phyloP scores from a whole-genome alignment of 257 asterid species.

The Handroanthus guayacan region DNA sequence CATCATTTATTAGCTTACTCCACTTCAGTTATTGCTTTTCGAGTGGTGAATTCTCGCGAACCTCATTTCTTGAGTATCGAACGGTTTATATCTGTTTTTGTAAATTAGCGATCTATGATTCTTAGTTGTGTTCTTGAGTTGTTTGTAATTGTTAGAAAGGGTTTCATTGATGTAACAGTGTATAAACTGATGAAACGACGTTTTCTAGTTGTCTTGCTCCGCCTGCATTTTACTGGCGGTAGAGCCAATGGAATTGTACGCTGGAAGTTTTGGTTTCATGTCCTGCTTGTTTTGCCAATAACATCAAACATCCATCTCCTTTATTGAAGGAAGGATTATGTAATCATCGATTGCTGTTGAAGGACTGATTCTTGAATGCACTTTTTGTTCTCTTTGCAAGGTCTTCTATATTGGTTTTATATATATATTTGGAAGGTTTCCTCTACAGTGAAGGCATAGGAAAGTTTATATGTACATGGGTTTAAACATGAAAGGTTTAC shows the following conservation, averaged over 20 bases:
- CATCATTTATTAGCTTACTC: background rate
- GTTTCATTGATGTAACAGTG: slow-evolving; percentile 35
- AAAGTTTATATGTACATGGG: too few relatives aligned
- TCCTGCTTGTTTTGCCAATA: background rate
- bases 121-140: slow-evolving; percentile 31
- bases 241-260: slow-evolving; percentile 14
- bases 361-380: too few relatives aligned
- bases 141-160: slow-evolving; percentile 40
- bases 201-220: background rate
- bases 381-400: too few relatives aligned
- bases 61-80: slow-evolving; percentile 7
- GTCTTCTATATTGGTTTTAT: too few relatives aligned
- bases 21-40: background rate
- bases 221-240: slow-evolving; percentile 29
- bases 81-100: slow-evolving; percentile 6
- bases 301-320: too few relatives aligned
- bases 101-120: slow-evolving; percentile 31
- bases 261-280: background rate
- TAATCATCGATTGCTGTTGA: too few relatives aligned
- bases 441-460: too few relatives aligned
- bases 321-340: too few relatives aligned
- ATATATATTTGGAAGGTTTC: too few relatives aligned
- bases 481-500: too few relatives aligned
- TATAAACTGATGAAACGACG: background rate
- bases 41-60: slow-evolving; percentile 24